Conservation (phyloP, 768 basidiomycete genomes). For the Hortiboletus flavorubellus region DNA sequence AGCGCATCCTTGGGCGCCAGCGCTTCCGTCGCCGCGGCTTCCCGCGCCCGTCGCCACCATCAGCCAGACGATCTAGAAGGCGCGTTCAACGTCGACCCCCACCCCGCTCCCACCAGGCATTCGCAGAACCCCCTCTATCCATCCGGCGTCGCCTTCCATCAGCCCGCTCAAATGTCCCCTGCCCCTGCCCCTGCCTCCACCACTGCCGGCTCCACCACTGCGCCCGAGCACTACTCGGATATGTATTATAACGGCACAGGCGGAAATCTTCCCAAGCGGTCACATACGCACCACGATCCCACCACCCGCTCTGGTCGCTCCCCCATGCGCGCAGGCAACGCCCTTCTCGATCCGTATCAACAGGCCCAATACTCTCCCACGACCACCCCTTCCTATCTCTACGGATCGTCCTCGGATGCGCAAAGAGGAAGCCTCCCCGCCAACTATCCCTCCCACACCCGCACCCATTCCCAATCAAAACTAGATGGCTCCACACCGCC, state of each 20-base stretch:
- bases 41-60: constrained; percentile 62
- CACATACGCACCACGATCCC: constrained; percentile 53
- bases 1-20: constrained; percentile 62
- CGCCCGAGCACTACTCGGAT: constrained; percentile 50
- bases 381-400: constrained; percentile 46
- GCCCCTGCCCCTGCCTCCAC: constrained; percentile 30
- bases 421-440: constrained; percentile 41
- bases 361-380: constrained; percentile 60
- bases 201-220: constrained; percentile 30
- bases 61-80: constrained; percentile 67
- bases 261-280: constrained; percentile 51
- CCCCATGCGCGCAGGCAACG: constrained; percentile 55
- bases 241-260: constrained; percentile 57
- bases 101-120: constrained; percentile 18
- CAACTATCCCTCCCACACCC: constrained; percentile 54
- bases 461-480: constrained; percentile 56
- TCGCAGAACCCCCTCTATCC: constrained; percentile 54
- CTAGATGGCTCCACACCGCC: constrained; percentile 48
- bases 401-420: constrained; percentile 35
- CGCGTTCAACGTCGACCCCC: constrained; percentile 38
- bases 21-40: constrained; percentile 37
- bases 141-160: constrained; percentile 47
- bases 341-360: constrained; percentile 67
- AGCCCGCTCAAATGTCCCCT: constrained; percentile 22
- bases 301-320: constrained; percentile 53